Conservation (phyloP, 192 early-diverging fungal genomes). For the Rhizoclosmatium globosum region DNA sequence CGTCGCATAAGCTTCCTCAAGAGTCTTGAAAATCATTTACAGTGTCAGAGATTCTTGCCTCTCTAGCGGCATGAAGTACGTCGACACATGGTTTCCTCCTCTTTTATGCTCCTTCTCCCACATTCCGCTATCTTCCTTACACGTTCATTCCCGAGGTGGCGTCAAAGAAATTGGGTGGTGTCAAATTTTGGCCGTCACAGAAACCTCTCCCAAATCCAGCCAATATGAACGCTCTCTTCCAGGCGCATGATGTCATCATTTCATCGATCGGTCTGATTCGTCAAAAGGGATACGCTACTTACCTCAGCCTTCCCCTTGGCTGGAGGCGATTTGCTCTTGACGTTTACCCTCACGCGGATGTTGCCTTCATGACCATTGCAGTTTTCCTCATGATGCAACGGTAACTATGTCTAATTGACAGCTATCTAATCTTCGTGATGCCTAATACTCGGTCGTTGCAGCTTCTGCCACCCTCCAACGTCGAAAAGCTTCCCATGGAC, state of each 20-base stretch:
- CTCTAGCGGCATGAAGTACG: no score
- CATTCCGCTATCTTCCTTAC: no score
- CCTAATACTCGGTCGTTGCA: no score
- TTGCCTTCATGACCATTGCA: not conserved
- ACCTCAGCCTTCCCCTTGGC: constrained; percentile 14
- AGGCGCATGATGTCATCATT: not conserved
- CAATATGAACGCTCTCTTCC: not conserved
- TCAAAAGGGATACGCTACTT: not conserved
- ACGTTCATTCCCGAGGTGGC: no score
- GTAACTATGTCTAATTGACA: not conserved
- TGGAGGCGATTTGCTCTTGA: constrained; percentile 20
- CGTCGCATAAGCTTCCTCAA: no score
- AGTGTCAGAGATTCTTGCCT: no score
- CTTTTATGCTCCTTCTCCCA: no score
- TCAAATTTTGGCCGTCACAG: not conserved
- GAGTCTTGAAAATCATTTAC: no score
- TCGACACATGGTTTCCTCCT: no score
- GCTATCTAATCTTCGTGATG: not conserved
- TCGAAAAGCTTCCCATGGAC: not conserved
- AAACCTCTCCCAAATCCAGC: no score
- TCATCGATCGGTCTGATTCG: not conserved
- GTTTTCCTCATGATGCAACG: not conserved
- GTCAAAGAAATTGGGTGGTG: not conserved
- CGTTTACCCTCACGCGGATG: constrained; percentile 7
- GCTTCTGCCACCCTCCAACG: no score